phyloP scores from a whole-genome alignment of 805 yeast species.

The Metschnikowia noctiluminum region DNA sequence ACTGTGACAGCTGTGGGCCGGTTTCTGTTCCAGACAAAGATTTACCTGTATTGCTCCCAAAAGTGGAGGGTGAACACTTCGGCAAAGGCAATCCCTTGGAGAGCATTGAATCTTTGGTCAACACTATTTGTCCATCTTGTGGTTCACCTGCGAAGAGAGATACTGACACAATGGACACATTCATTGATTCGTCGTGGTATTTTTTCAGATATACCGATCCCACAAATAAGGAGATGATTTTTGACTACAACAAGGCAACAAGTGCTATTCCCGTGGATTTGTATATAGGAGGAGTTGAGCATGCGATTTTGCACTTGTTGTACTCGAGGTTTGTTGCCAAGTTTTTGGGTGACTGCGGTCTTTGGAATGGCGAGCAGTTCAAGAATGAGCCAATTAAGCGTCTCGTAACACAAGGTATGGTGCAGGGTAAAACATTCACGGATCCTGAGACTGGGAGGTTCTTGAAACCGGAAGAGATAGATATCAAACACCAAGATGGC shows the following conservation, averaged over 20 bases:
- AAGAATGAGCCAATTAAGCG: conserved; percentile 78
- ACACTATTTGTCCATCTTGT: conserved; percentile 81
- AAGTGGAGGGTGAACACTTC: conserved; percentile 48
- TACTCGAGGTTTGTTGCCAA: conserved; percentile 86
- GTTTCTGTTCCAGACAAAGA: conserved; percentile 90
- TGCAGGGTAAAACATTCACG: conserved; percentile 80
- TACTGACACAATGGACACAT: conserved; percentile 98
- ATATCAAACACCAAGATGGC: conserved; percentile 31
- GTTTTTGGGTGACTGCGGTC: conserved; percentile 62
- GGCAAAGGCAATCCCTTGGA: conserved; percentile 67
- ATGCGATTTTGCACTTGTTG: conserved; percentile 87
- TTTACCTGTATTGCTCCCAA: conserved; percentile 80
- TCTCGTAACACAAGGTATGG: conserved; percentile 96
- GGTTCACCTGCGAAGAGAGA: conserved; percentile 73
- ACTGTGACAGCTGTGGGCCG: conserved; percentile 80
- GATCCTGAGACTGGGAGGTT: conserved; percentile 74
- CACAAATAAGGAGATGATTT: conserved; percentile 53
- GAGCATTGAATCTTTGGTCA: conserved; percentile 61
- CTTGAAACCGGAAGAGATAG: conserved; percentile 75
- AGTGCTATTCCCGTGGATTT: conserved; percentile 77
- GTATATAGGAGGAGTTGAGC: conserved; percentile 94
- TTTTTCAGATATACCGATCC: conserved; percentile 82
- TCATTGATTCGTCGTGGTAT: conserved; percentile 98
- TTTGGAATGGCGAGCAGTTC: conserved; percentile 59
- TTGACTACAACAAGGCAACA: conserved; percentile 48